A percentile compares a stretch with the other conserved stretches of the same genome.
Evolutionary conservation across 352 stramenopile species (phyloP).

Genomic region (Phytophthora litchii): DNA sequence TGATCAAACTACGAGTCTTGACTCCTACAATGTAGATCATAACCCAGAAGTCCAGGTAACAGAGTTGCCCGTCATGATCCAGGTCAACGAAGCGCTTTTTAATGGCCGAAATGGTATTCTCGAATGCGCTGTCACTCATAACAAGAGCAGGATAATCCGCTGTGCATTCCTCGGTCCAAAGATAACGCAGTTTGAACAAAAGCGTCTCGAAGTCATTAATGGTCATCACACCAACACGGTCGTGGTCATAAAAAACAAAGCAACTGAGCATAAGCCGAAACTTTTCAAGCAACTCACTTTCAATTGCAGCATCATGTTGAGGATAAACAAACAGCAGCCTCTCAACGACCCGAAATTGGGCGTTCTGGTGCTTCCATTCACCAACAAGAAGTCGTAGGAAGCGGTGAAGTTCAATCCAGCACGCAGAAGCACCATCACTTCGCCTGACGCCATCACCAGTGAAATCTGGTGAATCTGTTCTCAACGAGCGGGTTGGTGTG

Average conservation of each 20-base stretch:
- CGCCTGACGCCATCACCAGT: background rate
- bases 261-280: constrained; percentile 70
- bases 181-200: constrained; percentile 59
- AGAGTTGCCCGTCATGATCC: constrained; percentile 64
- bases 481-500: constrained; percentile 16
- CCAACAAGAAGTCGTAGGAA: constrained; percentile 67
- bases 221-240: constrained; percentile 52
- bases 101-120: constrained; percentile 53
- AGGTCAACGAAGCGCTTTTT: constrained; percentile 57
- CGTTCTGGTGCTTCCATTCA: constrained; percentile 75
- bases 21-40: constrained; percentile 83
- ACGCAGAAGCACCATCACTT: background rate
- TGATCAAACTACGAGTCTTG: constrained; percentile 54
- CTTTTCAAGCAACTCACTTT: constrained; percentile 49
- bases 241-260: constrained; percentile 77
- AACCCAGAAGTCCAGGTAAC: constrained; percentile 85
- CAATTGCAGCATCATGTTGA: constrained; percentile 11
- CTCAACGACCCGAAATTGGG: constrained; percentile 56
- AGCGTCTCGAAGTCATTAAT: constrained; percentile 60
- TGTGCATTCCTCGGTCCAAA: constrained; percentile 58
- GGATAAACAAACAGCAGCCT: constrained; percentile 54
- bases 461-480: constrained; percentile 14
- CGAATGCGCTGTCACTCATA: constrained; percentile 43
- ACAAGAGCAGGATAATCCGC: constrained; percentile 20
- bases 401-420: constrained; percentile 72